These are phyloP conservation scores for Aureobasidium sp. DNA, from an alignment of 2,329 filamentous ascomycete genomes.

Conservation along the genomic window DNA sequence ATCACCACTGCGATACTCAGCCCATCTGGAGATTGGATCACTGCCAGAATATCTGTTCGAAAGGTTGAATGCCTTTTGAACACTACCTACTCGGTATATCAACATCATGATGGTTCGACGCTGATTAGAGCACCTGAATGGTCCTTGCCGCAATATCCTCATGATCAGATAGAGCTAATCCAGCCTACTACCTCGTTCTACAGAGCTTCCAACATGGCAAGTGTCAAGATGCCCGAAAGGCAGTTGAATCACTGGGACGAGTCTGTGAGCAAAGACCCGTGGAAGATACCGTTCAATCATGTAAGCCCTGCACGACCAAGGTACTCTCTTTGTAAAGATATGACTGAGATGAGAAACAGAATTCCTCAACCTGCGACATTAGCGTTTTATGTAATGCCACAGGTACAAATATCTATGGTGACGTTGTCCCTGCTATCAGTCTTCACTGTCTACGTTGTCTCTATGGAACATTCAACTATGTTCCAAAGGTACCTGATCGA, in stretches of 20 bases:
- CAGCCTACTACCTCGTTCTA: slow-evolving; percentile 56
- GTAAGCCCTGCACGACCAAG: neutral
- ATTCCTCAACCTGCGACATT: slow-evolving; percentile 40
- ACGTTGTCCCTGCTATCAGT: slow-evolving; percentile 25
- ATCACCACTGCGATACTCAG: slow-evolving; percentile 33
- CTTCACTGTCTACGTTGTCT: slow-evolving; percentile 48
- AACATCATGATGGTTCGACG: slow-evolving; percentile 40
- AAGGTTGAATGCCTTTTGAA: slow-evolving; percentile 48
- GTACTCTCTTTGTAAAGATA: too few relatives aligned
- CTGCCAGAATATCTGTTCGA: slow-evolving; percentile 44
- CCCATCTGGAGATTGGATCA: slow-evolving; percentile 52
- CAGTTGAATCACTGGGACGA: neutral
- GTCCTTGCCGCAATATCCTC: slow-evolving; percentile 52
- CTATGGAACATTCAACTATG: slow-evolving; percentile 49
- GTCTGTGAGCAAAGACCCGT: slow-evolving; percentile 31
- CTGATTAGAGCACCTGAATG: slow-evolving; percentile 53
- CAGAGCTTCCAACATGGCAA: slow-evolving; percentile 28
- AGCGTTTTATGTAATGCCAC: slow-evolving; percentile 26
- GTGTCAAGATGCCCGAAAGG: slow-evolving; percentile 18
- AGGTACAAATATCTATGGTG: neutral
- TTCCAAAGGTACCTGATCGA: slow-evolving; percentile 34
- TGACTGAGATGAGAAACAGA: too few relatives aligned
- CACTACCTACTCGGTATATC: slow-evolving; percentile 44
- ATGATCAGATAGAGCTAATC: slow-evolving; percentile 48
- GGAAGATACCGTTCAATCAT: slow-evolving; percentile 14